A percentile compares a stretch with the other conserved stretches of the same genome.
Conservation (phyloP, 2,329 filamentous ascomycete species). For the Nothophoma quercina region DNA sequence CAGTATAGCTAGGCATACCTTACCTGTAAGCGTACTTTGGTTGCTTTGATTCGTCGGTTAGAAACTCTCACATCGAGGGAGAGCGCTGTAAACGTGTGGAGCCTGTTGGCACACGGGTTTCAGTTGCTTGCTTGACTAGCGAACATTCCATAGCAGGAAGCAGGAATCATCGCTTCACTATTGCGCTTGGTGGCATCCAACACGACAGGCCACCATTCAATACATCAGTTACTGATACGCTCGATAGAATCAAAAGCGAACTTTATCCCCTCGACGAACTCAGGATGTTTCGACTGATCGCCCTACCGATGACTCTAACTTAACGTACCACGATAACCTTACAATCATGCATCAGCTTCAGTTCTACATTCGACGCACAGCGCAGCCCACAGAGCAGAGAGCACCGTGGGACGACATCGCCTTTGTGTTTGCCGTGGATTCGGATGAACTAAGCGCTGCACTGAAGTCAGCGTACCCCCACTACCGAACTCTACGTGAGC, state of each 20-base stretch:
- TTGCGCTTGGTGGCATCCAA: no score
- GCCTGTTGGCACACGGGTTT: no score
- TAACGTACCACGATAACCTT: not conserved
- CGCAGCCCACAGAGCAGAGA: slow-evolving; percentile 29
- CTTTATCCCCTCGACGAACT: no score
- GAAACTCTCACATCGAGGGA: no score
- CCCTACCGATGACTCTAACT: not conserved
- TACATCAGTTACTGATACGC: no score
- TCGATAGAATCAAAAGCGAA: no score
- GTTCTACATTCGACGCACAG: slow-evolving; percentile 25
- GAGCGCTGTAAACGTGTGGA: no score
- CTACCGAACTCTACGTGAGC: slow-evolving; percentile 28
- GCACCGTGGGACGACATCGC: slow-evolving; percentile 38
- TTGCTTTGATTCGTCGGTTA: not conserved
- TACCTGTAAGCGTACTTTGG: not conserved
- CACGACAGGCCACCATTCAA: no score
- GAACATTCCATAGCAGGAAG: no score
- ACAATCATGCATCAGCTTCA: slow-evolving; percentile 13
- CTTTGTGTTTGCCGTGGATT: slow-evolving; percentile 33
- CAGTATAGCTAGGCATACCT: no score
- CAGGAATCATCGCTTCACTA: no score
- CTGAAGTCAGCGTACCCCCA: slow-evolving; percentile 31
- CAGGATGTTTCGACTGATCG: not conserved
- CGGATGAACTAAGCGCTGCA: slow-evolving; percentile 34
- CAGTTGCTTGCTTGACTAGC: no score